Conservation (phyloP, 148 eudicot species). For the Heliosperma pusillum region DNA sequence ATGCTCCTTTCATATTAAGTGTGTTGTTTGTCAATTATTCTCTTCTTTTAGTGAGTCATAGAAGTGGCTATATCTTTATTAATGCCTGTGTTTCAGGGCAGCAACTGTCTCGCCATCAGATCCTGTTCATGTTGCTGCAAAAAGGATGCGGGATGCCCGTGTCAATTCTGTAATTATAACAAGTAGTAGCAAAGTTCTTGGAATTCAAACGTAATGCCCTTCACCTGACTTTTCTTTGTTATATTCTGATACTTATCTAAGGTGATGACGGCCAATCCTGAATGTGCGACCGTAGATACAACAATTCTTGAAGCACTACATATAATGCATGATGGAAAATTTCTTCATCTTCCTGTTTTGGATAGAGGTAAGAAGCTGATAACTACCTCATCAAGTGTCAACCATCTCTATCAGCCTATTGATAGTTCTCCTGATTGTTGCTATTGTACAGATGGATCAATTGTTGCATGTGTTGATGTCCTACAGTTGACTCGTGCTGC, state of each 20-base stretch:
- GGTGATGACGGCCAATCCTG: slow-evolving; percentile 94
- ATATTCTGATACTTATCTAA: slow-evolving; percentile 25
- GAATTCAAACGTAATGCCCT: slow-evolving; percentile 72
- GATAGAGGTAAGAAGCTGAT: slow-evolving; percentile 59
- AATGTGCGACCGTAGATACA: slow-evolving; percentile 74
- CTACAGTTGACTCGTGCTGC: slow-evolving; percentile 93
- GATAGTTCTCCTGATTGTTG: slow-evolving; percentile 20
- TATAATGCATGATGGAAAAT: slow-evolving; percentile 92
- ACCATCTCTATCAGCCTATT: neutral
- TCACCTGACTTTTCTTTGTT: slow-evolving; percentile 10
- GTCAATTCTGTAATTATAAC: slow-evolving; percentile 66
- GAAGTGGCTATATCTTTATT: neutral
- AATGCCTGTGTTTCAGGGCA: slow-evolving; percentile 42
- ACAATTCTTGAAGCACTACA: slow-evolving; percentile 91
- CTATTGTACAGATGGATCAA: slow-evolving; percentile 56
- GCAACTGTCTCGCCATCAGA: slow-evolving; percentile 74
- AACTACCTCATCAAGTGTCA: neutral
- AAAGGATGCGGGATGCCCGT: slow-evolving; percentile 73
- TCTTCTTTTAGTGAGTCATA: neutral
- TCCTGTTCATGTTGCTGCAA: slow-evolving; percentile 78
- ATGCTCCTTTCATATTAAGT: neutral
- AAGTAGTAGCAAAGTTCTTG: slow-evolving; percentile 63
- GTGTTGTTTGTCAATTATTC: slow-evolving; percentile 15
- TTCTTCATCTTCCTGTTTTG: slow-evolving; percentile 85
- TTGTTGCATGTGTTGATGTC: slow-evolving; percentile 87